A percentile compares a stretch with the other conserved stretches of the same genome.
Conservation (phyloP, 2,329 filamentous ascomycete species). For the Epichloe festucae region DNA sequence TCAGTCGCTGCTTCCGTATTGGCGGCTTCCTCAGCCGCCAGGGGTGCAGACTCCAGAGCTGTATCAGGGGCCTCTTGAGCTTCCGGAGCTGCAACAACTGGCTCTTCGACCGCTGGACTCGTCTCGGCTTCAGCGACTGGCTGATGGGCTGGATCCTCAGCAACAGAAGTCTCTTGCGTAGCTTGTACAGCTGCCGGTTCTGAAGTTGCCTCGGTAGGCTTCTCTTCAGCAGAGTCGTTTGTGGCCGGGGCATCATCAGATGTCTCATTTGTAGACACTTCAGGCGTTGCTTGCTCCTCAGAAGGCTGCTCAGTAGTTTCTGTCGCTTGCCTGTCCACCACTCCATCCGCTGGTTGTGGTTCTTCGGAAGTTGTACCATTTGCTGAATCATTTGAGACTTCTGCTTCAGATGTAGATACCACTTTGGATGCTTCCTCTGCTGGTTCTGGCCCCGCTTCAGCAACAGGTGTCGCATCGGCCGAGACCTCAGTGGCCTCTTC, state of each 20-base stretch:
- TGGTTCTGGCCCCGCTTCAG: background rate
- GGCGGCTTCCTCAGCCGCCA: background rate
- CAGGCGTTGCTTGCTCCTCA: background rate
- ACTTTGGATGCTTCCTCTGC: background rate
- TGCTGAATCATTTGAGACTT: background rate
- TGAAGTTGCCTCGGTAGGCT: background rate
- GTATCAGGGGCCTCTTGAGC: background rate
- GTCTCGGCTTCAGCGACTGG: background rate
- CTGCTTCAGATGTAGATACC: background rate
- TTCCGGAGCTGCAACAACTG: background rate
- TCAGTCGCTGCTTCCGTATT: background rate
- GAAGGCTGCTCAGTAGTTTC: background rate
- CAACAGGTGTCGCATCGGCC: background rate
- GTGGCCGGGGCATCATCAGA: background rate
- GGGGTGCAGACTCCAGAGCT: background rate
- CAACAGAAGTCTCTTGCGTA: background rate
- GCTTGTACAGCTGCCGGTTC: background rate
- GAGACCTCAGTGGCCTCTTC: background rate
- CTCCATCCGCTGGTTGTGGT: background rate
- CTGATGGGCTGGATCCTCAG: background rate
- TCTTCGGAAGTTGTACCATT: background rate
- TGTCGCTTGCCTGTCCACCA: background rate
- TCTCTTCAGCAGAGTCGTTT: background rate
- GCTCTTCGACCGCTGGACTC: conserved; percentile 1
- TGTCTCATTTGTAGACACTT: background rate